A percentile compares a stretch with the other conserved stretches of the same genome.
Evolutionary conservation across 345 rosid genomes (phyloP).

Genomic region (Populus deltoides): DNA sequence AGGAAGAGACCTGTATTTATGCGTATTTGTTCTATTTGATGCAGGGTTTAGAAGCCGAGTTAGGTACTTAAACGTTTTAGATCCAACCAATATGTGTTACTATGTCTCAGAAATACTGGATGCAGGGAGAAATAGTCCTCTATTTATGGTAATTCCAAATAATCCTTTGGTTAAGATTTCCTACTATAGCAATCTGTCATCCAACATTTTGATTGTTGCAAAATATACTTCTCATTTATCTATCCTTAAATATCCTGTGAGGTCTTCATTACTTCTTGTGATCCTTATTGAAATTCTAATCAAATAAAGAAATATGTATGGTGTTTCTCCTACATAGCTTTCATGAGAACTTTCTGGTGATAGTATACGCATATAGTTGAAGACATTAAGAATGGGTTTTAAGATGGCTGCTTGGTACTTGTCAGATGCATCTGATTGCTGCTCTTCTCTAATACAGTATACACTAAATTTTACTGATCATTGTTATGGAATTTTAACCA

Average conservation of each 20-base stretch:
- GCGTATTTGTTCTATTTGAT: slow-evolving; percentile 21
- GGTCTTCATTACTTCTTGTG: neutral
- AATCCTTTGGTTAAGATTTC: neutral
- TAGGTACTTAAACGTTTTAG: slow-evolving; percentile 68
- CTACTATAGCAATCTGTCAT: neutral
- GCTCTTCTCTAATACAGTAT: neutral
- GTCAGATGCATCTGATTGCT: neutral
- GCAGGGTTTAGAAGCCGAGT: slow-evolving; percentile 96
- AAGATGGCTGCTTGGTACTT: neutral
- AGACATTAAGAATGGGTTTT: neutral
- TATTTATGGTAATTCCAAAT: slow-evolving; percentile 66
- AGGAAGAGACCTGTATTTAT: slow-evolving; percentile 3
- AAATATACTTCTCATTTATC: neutral
- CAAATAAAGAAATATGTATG: neutral
- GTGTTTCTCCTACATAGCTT: neutral
- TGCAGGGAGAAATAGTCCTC: slow-evolving; percentile 62
- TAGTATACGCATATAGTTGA: neutral
- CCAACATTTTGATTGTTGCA: neutral
- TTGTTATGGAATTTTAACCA: neutral
- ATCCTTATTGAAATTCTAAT: neutral
- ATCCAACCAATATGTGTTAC: slow-evolving; percentile 70
- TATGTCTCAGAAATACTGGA: slow-evolving; percentile 90
- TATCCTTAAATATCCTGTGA: neutral
- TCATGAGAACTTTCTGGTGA: neutral
- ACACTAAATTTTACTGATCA: neutral